Conservation (phyloP, 208 protist species). For the Dictyostelium gargantuum region DNA sequence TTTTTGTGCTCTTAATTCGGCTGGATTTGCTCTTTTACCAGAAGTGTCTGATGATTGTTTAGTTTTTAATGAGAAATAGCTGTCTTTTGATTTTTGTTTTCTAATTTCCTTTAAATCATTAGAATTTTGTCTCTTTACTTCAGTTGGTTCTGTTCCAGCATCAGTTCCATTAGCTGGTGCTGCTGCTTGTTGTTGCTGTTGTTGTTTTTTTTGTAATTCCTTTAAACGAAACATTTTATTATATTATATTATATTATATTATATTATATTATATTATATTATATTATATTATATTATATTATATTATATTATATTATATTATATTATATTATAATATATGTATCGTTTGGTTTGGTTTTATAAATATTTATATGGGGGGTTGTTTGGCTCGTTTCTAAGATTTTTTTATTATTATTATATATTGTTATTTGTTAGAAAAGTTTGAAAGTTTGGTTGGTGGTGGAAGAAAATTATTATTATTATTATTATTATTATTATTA, state of each 20-base stretch:
- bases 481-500: background rate
- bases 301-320: no score
- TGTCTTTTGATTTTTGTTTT: slow-evolving; percentile 68
- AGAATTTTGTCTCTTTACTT: slow-evolving; percentile 49
- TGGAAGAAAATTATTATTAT: background rate
- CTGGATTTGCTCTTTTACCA: slow-evolving; percentile 72
- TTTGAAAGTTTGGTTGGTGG: background rate
- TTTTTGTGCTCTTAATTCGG: slow-evolving; percentile 80
- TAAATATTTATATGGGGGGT: no score
- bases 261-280: no score
- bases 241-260: no score
- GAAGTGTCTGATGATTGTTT: slow-evolving; percentile 17
- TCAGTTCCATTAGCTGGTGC: background rate
- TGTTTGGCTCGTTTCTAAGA: background rate
- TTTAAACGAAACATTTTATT: slow-evolving; percentile 51
- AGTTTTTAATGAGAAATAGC: slow-evolving; percentile 66
- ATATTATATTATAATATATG: no score
- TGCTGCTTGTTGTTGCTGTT: slow-evolving; percentile 1
- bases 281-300: no score
- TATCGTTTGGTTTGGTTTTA: no score
- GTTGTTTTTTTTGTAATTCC: slow-evolving; percentile 44
- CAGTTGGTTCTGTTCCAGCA: background rate
- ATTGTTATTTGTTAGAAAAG: background rate
- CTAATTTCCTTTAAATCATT: slow-evolving; percentile 45
- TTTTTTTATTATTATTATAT: no score